Evolutionary conservation across 164 flowering plant species (phyloP).

Genomic region (Paratinospora sagittata): DNA sequence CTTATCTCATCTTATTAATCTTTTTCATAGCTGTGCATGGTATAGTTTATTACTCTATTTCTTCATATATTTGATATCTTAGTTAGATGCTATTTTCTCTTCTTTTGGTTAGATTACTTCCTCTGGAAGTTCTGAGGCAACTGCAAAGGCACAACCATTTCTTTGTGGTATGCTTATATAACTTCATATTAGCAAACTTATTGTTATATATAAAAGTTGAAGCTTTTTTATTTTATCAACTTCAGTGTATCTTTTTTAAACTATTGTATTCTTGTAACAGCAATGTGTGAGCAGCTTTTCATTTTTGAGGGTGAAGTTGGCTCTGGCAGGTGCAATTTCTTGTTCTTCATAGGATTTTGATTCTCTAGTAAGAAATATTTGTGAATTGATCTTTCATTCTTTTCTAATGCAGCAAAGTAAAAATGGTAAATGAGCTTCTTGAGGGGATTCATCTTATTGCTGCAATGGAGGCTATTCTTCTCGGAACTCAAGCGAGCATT

Average conservation of each 20-base stretch:
- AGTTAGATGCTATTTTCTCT: slow-evolving; percentile 6
- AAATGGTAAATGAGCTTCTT: slow-evolving; percentile 77
- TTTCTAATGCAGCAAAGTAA: slow-evolving; percentile 56
- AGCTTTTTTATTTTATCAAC: not conserved
- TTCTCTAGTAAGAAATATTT: not conserved
- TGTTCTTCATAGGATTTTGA: not conserved
- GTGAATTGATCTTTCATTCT: not conserved
- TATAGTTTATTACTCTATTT: not conserved
- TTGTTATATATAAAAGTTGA: not conserved
- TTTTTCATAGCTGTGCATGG: not conserved
- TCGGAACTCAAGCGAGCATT: slow-evolving; percentile 72
- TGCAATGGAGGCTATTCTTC: slow-evolving; percentile 77
- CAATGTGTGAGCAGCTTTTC: slow-evolving; percentile 65
- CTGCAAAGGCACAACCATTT: slow-evolving; percentile 58
- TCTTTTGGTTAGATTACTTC: slow-evolving; percentile 41
- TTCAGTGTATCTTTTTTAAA: not conserved
- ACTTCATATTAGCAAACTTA: not conserved
- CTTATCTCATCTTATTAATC: not conserved
- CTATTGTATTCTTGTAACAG: slow-evolving; percentile 37
- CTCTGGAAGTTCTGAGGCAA: slow-evolving; percentile 71
- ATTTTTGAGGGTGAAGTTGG: slow-evolving; percentile 63
- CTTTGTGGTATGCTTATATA: slow-evolving; percentile 48
- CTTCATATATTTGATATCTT: not conserved
- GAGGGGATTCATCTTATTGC: slow-evolving; percentile 88
- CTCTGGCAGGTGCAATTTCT: slow-evolving; percentile 68